phyloP scores from a whole-genome alignment of 495 filamentous ascomycete genomes.

The Aspergillus saccharolyticus region DNA sequence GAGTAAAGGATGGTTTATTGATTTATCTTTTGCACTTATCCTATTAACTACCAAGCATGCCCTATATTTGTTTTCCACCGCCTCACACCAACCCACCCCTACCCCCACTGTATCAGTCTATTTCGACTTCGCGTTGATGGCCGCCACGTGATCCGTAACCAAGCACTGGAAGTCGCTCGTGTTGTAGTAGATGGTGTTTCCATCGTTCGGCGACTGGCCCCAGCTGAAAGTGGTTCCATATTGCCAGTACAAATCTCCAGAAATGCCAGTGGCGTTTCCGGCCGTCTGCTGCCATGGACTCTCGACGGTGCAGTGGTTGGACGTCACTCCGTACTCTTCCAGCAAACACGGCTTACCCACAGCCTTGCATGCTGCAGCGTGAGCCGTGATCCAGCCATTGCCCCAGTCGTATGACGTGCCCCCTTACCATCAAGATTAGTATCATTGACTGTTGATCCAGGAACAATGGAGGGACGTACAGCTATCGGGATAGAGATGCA shows the following conservation, averaged over 20 bases:
- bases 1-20: too few species aligned
- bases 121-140: constrained; percentile 22
- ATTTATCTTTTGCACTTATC: too few species aligned
- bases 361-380: constrained; percentile 50
- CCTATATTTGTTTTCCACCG: too few species aligned
- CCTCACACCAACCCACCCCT: not conserved
- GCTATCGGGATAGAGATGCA: constrained; percentile 60
- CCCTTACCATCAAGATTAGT: constrained; percentile 25
- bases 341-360: constrained; percentile 62
- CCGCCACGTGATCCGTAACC: constrained; percentile 54
- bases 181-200: constrained; percentile 57
- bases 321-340: constrained; percentile 61
- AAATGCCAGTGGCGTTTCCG: constrained; percentile 45
- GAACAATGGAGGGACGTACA: constrained; percentile 42
- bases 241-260: constrained; percentile 63
- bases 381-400: constrained; percentile 56
- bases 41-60: too few species aligned
- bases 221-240: constrained; percentile 52
- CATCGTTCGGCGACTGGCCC: constrained; percentile 56
- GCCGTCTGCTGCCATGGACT: constrained; percentile 55
- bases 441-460: constrained; percentile 18
- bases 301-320: constrained; percentile 39
- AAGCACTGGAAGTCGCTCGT: constrained; percentile 49
- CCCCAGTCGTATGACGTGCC: constrained; percentile 40
- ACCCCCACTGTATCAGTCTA: too few species aligned